These are phyloP conservation scores for Davidsoniella virescens DNA, from an alignment of 2,329 filamentous ascomycete species.

Conservation along the genomic window DNA sequence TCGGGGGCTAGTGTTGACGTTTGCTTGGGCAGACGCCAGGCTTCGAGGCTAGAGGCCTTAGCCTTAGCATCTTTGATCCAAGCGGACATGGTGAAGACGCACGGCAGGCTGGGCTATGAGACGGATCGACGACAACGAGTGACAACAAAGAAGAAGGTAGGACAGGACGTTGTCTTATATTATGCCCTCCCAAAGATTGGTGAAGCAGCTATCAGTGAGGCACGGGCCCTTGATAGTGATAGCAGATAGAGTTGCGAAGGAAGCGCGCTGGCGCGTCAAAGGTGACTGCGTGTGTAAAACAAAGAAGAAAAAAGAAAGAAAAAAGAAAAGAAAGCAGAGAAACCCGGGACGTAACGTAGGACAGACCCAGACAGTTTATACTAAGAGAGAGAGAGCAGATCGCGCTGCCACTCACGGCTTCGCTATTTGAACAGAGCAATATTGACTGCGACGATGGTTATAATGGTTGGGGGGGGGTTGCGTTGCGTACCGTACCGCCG, in stretches of 20 bases:
- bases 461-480: background rate
- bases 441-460: too few relatives aligned
- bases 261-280: too few relatives aligned
- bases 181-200: background rate
- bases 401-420: too few relatives aligned
- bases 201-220: too few relatives aligned
- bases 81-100: background rate
- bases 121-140: background rate
- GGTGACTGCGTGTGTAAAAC: too few relatives aligned
- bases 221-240: too few relatives aligned
- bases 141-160: background rate
- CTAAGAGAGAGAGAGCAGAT: too few relatives aligned
- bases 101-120: too few relatives aligned
- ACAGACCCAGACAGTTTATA: background rate
- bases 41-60: slow-evolving; percentile 6
- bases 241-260: too few relatives aligned
- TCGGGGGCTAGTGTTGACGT: slow-evolving; percentile 9
- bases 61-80: slow-evolving; percentile 10
- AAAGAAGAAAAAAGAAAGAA: background rate
- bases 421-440: too few relatives aligned
- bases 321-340: background rate
- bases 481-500: background rate
- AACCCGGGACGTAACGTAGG: background rate
- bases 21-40: slow-evolving; percentile 12
- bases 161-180: background rate